Conservation (phyloP, 2,329 filamentous ascomycete genomes). For the Eutypella sp. region DNA sequence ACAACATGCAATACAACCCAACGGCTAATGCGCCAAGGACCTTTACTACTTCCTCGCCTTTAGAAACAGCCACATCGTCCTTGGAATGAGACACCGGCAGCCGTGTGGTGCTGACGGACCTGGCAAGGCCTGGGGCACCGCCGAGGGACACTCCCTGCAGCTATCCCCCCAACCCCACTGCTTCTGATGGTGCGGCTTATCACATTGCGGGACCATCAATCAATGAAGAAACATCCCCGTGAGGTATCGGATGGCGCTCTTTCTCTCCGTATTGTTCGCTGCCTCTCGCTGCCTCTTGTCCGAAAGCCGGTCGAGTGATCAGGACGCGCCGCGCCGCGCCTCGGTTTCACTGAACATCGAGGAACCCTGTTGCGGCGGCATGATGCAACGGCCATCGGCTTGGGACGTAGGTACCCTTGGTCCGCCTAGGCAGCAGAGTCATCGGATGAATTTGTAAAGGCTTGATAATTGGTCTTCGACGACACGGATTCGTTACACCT, state of each 20-base stretch:
- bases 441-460: not conserved
- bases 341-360: not conserved
- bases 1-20: not conserved
- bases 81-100: not conserved
- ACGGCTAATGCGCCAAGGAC: not conserved
- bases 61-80: not conserved
- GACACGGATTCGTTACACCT: not conserved
- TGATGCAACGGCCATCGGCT: not conserved
- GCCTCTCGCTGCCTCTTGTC: not conserved
- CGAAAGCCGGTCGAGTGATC: not conserved
- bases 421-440: not conserved
- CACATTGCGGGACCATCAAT: not conserved
- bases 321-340: too few relatives aligned
- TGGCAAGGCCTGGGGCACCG: not conserved
- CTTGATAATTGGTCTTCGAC: not conserved
- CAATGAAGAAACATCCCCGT: not conserved
- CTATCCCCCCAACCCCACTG: not conserved
- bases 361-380: not conserved
- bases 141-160: not conserved
- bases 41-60: not conserved
- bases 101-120: not conserved
- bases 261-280: not conserved
- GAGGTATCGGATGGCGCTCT: not conserved
- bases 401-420: not conserved
- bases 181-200: not conserved